Evolutionary conservation across 2,329 filamentous ascomycete species (phyloP), one percentile per base, ranked within the genome.

Genomic region (Penicillium psychrosexuale): DNA sequence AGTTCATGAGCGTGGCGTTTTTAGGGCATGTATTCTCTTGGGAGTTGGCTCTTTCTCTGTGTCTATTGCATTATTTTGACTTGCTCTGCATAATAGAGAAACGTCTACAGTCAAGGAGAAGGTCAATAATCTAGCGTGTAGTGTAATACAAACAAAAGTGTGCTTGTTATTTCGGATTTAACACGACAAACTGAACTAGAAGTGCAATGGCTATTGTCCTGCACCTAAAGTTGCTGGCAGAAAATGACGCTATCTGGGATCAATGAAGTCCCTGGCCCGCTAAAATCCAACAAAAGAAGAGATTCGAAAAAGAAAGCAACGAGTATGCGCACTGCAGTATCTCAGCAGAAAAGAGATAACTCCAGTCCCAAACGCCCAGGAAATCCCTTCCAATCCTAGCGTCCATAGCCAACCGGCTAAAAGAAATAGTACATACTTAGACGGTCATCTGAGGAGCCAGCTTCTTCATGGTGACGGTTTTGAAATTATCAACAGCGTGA

Each of bases 401-500:
- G 43, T 47, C 51, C 27, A 60, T 43, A 59, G 52, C 19, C 46
- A 57, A 56, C 13, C 9, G 51, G 58, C 59, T 61, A 55, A 62
- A 61, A 42, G n/a, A 47, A 52, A 37, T 38, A 53, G 36, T 24
- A 51, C 57, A 43, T 9, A 55, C 19, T 61, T 45, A 66, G 40
- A 39, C 61, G 6, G 65, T 62, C 67, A 75, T 72, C 56, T 76
- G 74, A 51, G 74, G 73, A 40, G 72, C 69, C 55, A 75, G 66
- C 63, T 76, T 75, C 62, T 75, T 76, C 62, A 75, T 71, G 34
- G 73, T 72, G 47, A 67, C 59, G 15, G 64, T 58, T 54, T 75
- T 75, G 66, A 76, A 76, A 48, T 71, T 75, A 49, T 77, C 74
- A 33, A 77, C 68, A 2, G 73, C 72, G 11, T 72, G 67, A 8